Base-by-base conservation (phyloP, 345 rosid genomes). In the Cardamine resedifolia region DNA sequence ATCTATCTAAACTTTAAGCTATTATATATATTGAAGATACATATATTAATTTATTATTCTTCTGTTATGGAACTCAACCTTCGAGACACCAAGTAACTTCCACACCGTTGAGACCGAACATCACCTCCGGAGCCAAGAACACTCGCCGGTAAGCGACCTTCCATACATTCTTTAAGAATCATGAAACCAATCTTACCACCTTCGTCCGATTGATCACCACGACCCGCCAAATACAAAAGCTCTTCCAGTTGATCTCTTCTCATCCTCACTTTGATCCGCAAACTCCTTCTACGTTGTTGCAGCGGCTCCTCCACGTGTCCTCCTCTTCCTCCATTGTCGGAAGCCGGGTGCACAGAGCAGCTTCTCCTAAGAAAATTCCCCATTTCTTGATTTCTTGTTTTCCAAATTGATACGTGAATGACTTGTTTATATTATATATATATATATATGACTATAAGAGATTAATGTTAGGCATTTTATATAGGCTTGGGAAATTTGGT, bases 211-310 rank as follows among this genome's bases (percentile, higher is more conserved):
- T 24, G 66, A 33, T 58, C 55, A 59, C 47, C 34, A 49, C 18
- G 69, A 41, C 57, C 23, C 4, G 75, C 60, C 58, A 56, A 5
- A 36, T 23, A 28, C 58, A 68, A 23, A 31, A 76, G 66, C 71
- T 70, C 75, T 57, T 70, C 71, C 1, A 76, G 0, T 57, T 76
- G 34, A 53, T 70, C 79, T 49, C 59, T 76, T 69, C 79, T 57
- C 75, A 76, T 64, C 18, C 62, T 64, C 75, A 70, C 79, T 56
- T 76, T 76, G 4, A 76, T 64, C 66, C 79, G 44, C 15, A 74
- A 16, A 47, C 6, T 26, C 39, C 53, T 70, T 70, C 47, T 7
- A 60, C 49, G 33, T 60, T 60, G 49, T 24, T 39, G 49, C 14
- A 6, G 65, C 20, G 20, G 33, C 9, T 64, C 50, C 31, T 7